These are phyloP conservation scores for Petrea volubilis DNA, from an alignment of 257 asterid genomes.

Conservation along the genomic window DNA sequence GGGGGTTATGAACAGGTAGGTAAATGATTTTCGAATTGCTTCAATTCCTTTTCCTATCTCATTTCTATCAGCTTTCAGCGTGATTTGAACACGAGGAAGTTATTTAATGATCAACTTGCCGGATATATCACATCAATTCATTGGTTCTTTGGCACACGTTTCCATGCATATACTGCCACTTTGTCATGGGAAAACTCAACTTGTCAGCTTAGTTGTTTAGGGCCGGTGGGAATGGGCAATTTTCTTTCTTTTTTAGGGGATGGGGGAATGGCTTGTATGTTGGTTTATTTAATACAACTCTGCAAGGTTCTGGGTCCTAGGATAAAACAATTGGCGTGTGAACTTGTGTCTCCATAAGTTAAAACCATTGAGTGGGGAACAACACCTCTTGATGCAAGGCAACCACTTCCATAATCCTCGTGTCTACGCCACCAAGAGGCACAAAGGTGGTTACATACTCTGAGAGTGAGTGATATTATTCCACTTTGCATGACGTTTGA, in stretches of 20 bases:
- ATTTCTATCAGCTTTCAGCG: not conserved
- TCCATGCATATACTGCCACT: not conserved
- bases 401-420: too few relatives aligned
- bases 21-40: conserved; percentile 13
- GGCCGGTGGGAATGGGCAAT: not conserved
- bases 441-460: too few relatives aligned
- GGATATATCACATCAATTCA: not conserved
- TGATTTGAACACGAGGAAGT: not conserved
- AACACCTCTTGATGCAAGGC: too few relatives aligned
- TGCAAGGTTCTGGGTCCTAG: conserved; percentile 3
- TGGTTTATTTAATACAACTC: not conserved
- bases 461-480: too few relatives aligned
- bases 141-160: not conserved
- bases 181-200: not conserved
- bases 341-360: not conserved
- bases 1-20: conserved; percentile 94
- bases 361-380: not conserved
- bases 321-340: too few relatives aligned
- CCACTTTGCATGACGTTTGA: not conserved
- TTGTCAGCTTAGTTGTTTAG: not conserved
- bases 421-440: too few relatives aligned
- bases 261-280: not conserved
- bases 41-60: conserved; percentile 5
- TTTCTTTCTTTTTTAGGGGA: too few relatives aligned
- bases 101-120: not conserved